These are phyloP conservation scores for Tricharina praecox DNA, from an alignment of 495 filamentous ascomycete genomes.

Conservation along the genomic window DNA sequence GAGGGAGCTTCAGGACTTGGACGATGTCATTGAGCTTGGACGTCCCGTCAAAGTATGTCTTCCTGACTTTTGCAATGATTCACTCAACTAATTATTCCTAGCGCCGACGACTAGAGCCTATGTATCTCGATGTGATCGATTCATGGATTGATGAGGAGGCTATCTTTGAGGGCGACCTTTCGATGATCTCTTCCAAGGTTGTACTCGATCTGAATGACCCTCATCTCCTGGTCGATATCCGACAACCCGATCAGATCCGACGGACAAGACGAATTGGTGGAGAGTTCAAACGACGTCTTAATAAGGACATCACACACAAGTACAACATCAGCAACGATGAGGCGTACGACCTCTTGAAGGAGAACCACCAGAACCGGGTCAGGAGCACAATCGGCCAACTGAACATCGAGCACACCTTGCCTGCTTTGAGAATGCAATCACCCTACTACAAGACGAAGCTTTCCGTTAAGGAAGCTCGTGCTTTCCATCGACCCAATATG, in stretches of 20 bases:
- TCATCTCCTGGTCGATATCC: conserved; percentile 57
- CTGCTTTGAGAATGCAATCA: conserved; percentile 76
- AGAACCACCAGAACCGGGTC: conserved; percentile 90
- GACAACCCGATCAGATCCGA: conserved; percentile 28
- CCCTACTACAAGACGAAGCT: conserved; percentile 85
- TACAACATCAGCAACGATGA: conserved; percentile 96
- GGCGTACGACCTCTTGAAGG: conserved; percentile 86
- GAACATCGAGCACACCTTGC: conserved; percentile 76
- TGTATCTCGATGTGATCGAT: conserved; percentile 36
- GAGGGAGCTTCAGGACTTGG: conserved; percentile 14
- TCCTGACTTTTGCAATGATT: background rate
- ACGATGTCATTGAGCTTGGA: conserved; percentile 30
- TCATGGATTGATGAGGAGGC: conserved; percentile 34
- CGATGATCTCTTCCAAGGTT: conserved; percentile 54
- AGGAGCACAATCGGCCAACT: conserved; percentile 74
- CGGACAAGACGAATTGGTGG: conserved; percentile 29
- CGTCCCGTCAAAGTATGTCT: conserved; percentile 31
- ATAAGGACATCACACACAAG: conserved; percentile 47
- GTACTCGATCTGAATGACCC: conserved; percentile 83
- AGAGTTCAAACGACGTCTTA: conserved; percentile 38
- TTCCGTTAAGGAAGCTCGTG: conserved; percentile 59
- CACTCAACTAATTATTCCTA: background rate
- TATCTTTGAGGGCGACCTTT: conserved; percentile 37
- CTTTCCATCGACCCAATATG: conserved; percentile 71
- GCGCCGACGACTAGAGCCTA: conserved; percentile 7